A percentile compares a stretch with the other conserved stretches of the same genome.
Conservation (phyloP, 1,284 basidiomycete genomes). For the Boletus sp. region DNA sequence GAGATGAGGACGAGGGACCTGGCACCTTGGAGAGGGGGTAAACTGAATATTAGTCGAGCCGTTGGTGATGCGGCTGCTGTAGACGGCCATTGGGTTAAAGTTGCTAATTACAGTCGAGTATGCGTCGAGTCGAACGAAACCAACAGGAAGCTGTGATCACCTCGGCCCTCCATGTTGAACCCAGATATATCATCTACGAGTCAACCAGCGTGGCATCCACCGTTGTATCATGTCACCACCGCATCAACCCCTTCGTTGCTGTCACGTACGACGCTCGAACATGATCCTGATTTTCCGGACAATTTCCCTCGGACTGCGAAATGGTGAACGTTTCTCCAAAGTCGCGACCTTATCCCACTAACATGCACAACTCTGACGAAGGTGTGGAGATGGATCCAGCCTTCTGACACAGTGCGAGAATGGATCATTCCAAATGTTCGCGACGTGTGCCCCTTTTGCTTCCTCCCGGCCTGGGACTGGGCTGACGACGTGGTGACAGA, state of each 20-base stretch:
- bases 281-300: constrained; percentile 24
- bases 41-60: too few species aligned
- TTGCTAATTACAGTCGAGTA: too few species aligned
- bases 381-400: constrained; percentile 63
- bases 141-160: too few species aligned
- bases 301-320: constrained; percentile 50
- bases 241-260: constrained; percentile 1
- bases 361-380: constrained; percentile 23
- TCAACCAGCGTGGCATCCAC: constrained; percentile 12
- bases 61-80: too few species aligned
- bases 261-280: constrained; percentile 13
- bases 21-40: too few species aligned
- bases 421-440: constrained; percentile 47
- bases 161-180: too few species aligned
- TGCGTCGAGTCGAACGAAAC: too few species aligned
- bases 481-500: not conserved
- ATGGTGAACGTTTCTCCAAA: constrained; percentile 38
- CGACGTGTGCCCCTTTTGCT: constrained; percentile 10
- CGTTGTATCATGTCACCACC: constrained; percentile 13
- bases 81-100: constrained; percentile 24
- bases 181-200: not conserved
- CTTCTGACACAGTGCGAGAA: constrained; percentile 62
- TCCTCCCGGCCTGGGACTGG: not conserved
- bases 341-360: not conserved
- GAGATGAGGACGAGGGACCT: too few species aligned